Evolutionary conservation across 2,329 filamentous ascomycete species (phyloP).

Genomic region (Fusarium sp.): DNA sequence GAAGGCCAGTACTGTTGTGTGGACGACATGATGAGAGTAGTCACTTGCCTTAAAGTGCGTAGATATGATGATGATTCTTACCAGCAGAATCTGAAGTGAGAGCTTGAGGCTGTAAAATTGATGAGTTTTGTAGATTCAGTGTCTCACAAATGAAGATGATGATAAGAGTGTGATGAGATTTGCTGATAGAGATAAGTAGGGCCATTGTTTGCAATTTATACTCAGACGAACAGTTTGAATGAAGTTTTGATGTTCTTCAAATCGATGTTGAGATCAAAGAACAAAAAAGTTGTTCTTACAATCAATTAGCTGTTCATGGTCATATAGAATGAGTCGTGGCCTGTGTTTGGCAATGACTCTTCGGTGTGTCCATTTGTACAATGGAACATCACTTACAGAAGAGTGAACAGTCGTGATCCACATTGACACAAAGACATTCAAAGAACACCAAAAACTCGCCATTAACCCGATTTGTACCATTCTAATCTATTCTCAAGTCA

Average conservation of each 20-base stretch:
- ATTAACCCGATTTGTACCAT: neutral
- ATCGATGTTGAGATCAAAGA: neutral
- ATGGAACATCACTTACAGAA: neutral
- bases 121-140: neutral
- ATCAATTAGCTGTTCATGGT: neutral
- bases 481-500: conserved; percentile 7
- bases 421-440: neutral
- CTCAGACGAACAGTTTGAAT: neutral
- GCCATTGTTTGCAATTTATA: conserved; percentile 6
- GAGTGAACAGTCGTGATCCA: neutral
- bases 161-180: neutral
- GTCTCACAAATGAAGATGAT: neutral
- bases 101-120: neutral
- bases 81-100: neutral
- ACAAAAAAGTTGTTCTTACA: neutral
- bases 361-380: neutral
- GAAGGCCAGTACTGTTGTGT: conserved; percentile 21
- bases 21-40: conserved; percentile 3
- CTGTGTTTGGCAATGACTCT: neutral
- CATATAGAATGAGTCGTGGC: no score
- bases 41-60: neutral
- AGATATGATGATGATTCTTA: neutral
- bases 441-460: neutral
- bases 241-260: neutral
- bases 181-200: neutral